These are phyloP conservation scores for Trichoderma cornu-damae DNA, from an alignment of 2,329 filamentous ascomycete genomes.

Conservation along the genomic window DNA sequence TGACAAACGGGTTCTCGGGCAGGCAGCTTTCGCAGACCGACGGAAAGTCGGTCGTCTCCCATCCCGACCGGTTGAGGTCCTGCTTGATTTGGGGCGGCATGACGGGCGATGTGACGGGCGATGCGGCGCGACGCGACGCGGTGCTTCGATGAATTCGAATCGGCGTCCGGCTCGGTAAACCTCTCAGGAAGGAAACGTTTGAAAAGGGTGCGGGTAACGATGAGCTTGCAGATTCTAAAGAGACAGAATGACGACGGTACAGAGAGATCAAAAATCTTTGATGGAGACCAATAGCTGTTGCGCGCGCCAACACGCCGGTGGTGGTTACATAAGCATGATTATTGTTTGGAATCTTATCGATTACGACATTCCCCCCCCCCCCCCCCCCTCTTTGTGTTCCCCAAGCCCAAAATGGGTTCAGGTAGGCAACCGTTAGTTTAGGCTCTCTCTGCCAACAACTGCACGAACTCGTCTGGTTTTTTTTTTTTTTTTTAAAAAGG, in stretches of 20 bases:
- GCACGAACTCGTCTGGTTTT: no score
- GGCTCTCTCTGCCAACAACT: no score
- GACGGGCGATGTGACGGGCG: slow-evolving; percentile 15
- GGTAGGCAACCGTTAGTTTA: no score
- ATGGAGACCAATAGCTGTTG: slow-evolving; percentile 12
- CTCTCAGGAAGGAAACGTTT: no score
- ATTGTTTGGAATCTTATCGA: slow-evolving; percentile 29
- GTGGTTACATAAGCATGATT: slow-evolving; percentile 15
- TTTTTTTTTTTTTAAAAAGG: no score
- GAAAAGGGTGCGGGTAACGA: no score
- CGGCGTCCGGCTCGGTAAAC: no score
- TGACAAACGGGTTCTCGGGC: slow-evolving; percentile 93
- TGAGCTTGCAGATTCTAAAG: no score
- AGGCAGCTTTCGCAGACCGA: slow-evolving; percentile 90
- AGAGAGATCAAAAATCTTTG: slow-evolving; percentile 14
- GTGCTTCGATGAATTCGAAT: not conserved
- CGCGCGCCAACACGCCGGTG: not conserved
- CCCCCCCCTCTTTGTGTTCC: no score
- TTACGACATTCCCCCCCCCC: no score
- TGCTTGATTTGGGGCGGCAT: slow-evolving; percentile 95
- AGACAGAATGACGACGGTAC: no score
- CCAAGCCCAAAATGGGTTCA: no score
- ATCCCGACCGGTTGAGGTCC: slow-evolving; percentile 89
- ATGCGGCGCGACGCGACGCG: not conserved
- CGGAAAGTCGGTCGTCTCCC: slow-evolving; percentile 89